A percentile compares a stretch with the other conserved stretches of the same genome.
These are phyloP conservation scores for Phytophthora foliorum DNA, from an alignment of 352 stramenopile species.

Conservation along the genomic window DNA sequence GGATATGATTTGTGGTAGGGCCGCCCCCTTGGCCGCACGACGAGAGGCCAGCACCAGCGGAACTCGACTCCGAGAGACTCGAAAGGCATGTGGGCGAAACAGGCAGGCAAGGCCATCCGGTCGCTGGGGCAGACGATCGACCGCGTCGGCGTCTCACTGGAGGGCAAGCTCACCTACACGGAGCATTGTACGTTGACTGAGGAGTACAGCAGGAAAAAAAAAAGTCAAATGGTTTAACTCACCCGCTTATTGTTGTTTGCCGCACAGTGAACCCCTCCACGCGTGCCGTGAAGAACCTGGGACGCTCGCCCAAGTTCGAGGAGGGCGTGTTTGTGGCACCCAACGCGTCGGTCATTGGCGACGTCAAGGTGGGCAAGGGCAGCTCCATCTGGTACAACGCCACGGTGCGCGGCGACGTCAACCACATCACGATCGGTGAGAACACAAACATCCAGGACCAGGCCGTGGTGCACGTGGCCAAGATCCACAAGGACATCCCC, in stretches of 20 bases:
- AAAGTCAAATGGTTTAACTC: slow-evolving; percentile 8
- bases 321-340: slow-evolving; percentile 89
- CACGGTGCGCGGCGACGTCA: slow-evolving; percentile 93
- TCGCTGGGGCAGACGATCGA: slow-evolving; percentile 88
- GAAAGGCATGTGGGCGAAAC: slow-evolving; percentile 69
- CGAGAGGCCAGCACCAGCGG: slow-evolving; percentile 48
- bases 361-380: slow-evolving; percentile 93
- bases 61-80: slow-evolving; percentile 44
- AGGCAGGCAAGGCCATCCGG: slow-evolving; percentile 86
- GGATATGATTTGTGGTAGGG: slow-evolving; percentile 26
- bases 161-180: slow-evolving; percentile 86
- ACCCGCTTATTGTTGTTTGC: not conserved
- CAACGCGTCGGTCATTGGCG: slow-evolving; percentile 93
- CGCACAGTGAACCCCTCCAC: slow-evolving; percentile 86
- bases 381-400: slow-evolving; percentile 95
- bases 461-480: slow-evolving; percentile 94
- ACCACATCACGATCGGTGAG: slow-evolving; percentile 94
- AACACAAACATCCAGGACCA: slow-evolving; percentile 95
- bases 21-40: slow-evolving; percentile 29
- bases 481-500: slow-evolving; percentile 92
- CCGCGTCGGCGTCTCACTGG: slow-evolving; percentile 84
- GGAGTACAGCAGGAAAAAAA: no score
- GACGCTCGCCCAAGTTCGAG: slow-evolving; percentile 67
- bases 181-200: slow-evolving; percentile 80
- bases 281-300: slow-evolving; percentile 77